A percentile compares a stretch with the other conserved stretches of the same genome.
These are phyloP conservation scores for Fusarium equiseti DNA, from an alignment of 2,329 filamentous ascomycete genomes.

Conservation along the genomic window DNA sequence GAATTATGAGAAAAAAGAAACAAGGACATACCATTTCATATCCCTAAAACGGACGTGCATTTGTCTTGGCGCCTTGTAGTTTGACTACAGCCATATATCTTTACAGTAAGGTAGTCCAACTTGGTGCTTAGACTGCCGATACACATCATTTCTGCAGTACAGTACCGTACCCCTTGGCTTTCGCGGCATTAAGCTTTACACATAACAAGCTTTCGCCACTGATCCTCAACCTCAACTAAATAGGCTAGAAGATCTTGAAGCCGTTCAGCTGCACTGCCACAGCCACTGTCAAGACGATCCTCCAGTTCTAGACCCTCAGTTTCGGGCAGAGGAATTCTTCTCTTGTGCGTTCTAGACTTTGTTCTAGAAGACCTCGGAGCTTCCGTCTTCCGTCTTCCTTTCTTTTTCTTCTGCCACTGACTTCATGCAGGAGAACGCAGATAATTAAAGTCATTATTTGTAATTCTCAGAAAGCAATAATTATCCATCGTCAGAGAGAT, in stretches of 20 bases:
- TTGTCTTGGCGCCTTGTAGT: conserved; percentile 3
- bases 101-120: background rate
- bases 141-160: background rate
- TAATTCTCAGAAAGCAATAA: background rate
- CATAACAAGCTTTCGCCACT: conserved; percentile 38
- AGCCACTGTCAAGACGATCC: background rate
- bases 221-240: background rate
- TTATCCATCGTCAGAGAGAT: background rate
- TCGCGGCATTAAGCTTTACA: conserved; percentile 38
- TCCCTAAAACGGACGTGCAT: conserved; percentile 23
- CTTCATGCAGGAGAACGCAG: background rate
- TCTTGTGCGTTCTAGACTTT: conserved; percentile 9
- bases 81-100: background rate
- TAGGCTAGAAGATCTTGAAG: background rate
- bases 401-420: background rate
- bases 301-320: conserved; percentile 31
- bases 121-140: background rate
- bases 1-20: background rate
- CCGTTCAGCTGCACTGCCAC: conserved; percentile 9
- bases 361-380: conserved; percentile 10
- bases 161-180: conserved; percentile 8
- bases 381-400: background rate
- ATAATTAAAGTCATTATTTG: conserved; percentile 10
- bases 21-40: background rate
- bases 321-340: background rate